A percentile compares a stretch with the other conserved stretches of the same genome.
phyloP scores from a whole-genome alignment of 371 early-diverging fungal genomes.

The Mortierella sp. region DNA sequence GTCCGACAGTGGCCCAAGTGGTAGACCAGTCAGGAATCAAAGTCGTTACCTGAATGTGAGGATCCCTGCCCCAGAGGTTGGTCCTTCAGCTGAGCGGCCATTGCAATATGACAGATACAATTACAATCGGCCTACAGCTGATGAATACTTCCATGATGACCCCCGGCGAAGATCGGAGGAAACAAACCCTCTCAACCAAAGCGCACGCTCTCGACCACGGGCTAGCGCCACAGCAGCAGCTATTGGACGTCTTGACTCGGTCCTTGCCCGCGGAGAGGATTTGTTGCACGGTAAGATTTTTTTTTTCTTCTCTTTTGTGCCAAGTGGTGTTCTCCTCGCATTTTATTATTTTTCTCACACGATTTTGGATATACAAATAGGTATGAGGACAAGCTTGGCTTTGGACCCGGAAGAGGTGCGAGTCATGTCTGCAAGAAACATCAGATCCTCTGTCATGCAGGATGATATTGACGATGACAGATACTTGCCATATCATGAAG shows the following conservation, averaged over 20 bases:
- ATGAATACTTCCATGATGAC: conserved; percentile 7
- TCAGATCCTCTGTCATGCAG: conserved; percentile 15
- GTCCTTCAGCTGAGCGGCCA: neutral
- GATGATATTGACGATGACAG: conserved; percentile 1
- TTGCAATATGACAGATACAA: conserved; percentile 2
- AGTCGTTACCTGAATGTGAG: neutral
- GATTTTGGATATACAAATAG: conserved; percentile 1
- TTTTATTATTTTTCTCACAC: neutral
- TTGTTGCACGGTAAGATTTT: conserved; percentile 30
- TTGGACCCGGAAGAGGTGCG: conserved; percentile 52
- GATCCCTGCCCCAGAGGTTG: conserved; percentile 13
- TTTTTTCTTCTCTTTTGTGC: neutral
- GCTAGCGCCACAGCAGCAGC: conserved; percentile 52
- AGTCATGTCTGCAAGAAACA: conserved; percentile 14
- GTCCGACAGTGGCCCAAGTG: neutral
- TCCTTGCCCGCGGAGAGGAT: conserved; percentile 46
- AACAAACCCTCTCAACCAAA: conserved; percentile 16
- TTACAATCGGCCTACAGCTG: conserved; percentile 1
- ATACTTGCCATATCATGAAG: conserved; percentile 20
- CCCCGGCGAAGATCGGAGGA: conserved; percentile 11
- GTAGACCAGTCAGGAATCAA: neutral
- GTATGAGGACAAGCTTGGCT: conserved; percentile 48
- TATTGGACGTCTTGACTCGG: conserved; percentile 44
- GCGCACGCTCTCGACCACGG: conserved; percentile 40
- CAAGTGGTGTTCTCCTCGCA: neutral